Base-by-base conservation (phyloP, 495 filamentous ascomycete species). In the Penicillium canariense region DNA sequence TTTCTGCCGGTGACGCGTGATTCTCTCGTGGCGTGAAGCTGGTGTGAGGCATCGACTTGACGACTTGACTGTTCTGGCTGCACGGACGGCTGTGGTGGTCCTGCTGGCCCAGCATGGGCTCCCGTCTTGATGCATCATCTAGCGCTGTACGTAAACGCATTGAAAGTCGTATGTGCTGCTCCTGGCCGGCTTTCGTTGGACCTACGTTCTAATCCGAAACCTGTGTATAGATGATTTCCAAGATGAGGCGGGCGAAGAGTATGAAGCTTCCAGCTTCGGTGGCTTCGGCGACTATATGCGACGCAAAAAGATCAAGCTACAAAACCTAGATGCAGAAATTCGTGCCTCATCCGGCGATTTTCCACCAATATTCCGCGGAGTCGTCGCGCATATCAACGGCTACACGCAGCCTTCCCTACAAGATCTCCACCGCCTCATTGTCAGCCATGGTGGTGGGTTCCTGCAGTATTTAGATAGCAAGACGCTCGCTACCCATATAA, bases 391-490 rank as follows among this genome's bases (percentile, higher is more conserved):
- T 73, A 87, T 97, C 23, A 93, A 90, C 59, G 93, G 94, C 23
- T 97, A 97, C 63, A 97, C 92, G 0, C 90, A 96, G 58, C 94
- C 94, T 0, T 88, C 90, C 0, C 72, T 95, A 46, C 91, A 91
- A 52, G 87, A 96, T 58, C 78, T 98, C 8, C 91, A 95, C 67
- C 82, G 77, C 34, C 77, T 96, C 20, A 86, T 97, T 35, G 91
- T 97, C 31, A 84, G 82, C 58, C 84, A 97, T 83, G 93, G 94
- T 11, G 94, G 92, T 23, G 89, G 87, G 1, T 97, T 96, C 63
- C 81, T 95, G 48, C 93, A 97, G 66, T 96, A 97, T 65, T 77
- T 97, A n/a, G 90, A 94, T 65, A 86, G 86, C 31, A 97, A 97
- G 76, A 97, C 92, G 0, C 82, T 84, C 60, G 90, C 91, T 0